phyloP scores from a whole-genome alignment of 192 early-diverging fungal genomes.

The Coemansia erecta region DNA sequence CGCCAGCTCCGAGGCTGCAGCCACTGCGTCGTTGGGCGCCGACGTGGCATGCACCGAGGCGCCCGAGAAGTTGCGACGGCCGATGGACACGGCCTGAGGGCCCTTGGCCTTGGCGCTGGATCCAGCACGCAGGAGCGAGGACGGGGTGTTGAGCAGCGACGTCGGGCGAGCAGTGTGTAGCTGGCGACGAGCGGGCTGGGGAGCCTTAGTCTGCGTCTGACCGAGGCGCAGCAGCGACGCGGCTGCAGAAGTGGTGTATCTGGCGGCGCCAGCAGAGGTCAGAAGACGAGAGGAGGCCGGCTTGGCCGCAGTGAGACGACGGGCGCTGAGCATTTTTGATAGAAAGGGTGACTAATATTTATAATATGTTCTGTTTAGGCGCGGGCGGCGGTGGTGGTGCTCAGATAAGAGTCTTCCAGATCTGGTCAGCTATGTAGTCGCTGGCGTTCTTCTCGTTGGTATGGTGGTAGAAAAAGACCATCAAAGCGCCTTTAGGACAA shows the following conservation, averaged over 20 bases:
- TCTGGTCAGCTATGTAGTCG: conserved; percentile 53
- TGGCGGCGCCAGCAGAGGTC: background rate
- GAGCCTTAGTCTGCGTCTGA: too few species aligned
- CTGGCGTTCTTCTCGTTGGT: conserved; percentile 46
- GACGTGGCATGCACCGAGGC: conserved; percentile 26
- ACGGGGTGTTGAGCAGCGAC: background rate
- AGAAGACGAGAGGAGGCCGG: background rate
- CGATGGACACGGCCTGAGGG: conserved; percentile 16
- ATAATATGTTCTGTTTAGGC: too few species aligned
- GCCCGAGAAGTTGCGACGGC: conserved; percentile 32
- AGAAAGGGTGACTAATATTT: too few species aligned
- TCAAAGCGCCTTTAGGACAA: conserved; percentile 3
- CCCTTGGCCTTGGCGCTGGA: background rate
- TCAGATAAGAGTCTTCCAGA: conserved; percentile 52
- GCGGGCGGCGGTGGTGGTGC: too few species aligned
- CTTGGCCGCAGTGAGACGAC: conserved; percentile 8
- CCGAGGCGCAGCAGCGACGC: too few species aligned
- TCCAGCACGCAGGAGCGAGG: background rate
- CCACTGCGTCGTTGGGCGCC: conserved; percentile 19
- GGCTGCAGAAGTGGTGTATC: background rate
- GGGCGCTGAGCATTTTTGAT: conserved; percentile 45
- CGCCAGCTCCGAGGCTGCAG: conserved; percentile 42
- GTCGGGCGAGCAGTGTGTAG: background rate
- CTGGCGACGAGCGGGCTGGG: conserved; percentile 4
- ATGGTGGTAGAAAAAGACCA: conserved; percentile 41